A percentile compares a stretch with the other conserved stretches of the same genome.
Conservation (phyloP, 805 yeast species). For the Sugiyamaella chiloensis region DNA sequence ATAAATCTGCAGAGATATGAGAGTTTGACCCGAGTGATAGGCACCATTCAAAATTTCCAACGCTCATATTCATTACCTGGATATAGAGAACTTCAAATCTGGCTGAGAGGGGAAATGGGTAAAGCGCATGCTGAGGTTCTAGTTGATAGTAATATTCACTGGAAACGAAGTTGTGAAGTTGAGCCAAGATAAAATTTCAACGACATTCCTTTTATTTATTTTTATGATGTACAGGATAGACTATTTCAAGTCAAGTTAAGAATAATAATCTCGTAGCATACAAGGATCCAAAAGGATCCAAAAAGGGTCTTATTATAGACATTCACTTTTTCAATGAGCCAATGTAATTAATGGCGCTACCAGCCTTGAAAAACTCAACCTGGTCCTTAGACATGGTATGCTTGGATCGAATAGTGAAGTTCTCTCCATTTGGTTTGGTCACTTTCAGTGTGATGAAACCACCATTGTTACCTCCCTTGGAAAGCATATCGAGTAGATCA, state of each 20-base stretch:
- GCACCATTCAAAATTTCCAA: constrained; percentile 35
- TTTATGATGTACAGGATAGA: no score
- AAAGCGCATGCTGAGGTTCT: constrained; percentile 28
- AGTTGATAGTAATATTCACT: constrained; percentile 32
- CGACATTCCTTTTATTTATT: constrained; percentile 5
- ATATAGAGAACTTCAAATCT: constrained; percentile 28
- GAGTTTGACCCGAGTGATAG: constrained; percentile 30
- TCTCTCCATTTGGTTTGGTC: constrained; percentile 66
- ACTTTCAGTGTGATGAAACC: constrained; percentile 71
- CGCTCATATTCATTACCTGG: constrained; percentile 21
- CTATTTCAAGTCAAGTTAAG: constrained; percentile 1
- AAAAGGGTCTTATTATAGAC: not conserved
- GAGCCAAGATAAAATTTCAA: constrained; percentile 29
- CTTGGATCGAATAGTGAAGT: constrained; percentile 68
- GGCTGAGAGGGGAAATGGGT: constrained; percentile 36
- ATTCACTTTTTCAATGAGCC: constrained; percentile 45
- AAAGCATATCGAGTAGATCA: constrained; percentile 70
- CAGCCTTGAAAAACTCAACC: constrained; percentile 93
- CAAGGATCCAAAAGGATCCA: not conserved
- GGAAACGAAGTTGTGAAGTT: constrained; percentile 36
- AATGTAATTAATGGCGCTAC: constrained; percentile 92
- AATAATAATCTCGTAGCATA: not conserved
- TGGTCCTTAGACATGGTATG: constrained; percentile 98
- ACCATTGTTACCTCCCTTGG: constrained; percentile 82
- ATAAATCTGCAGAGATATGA: constrained; percentile 37